A percentile compares a stretch with the other conserved stretches of the same genome.
phyloP scores from a whole-genome alignment of 2,329 filamentous ascomycete genomes.

The Scolecobasidium constrictum region DNA sequence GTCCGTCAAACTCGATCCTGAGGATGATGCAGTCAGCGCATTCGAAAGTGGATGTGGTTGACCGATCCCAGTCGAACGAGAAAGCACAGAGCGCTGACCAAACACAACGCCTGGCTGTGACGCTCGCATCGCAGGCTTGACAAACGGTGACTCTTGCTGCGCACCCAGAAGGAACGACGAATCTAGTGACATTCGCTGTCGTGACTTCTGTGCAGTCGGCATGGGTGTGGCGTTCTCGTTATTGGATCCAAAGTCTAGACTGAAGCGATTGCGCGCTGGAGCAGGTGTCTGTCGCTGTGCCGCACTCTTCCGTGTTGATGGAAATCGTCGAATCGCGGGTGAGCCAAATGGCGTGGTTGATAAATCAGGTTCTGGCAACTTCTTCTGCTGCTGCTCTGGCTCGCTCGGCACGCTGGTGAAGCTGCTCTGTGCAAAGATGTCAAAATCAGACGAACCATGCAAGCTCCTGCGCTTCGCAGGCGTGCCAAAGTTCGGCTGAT shows the following conservation, averaged over 20 bases:
- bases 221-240: slow-evolving; percentile 8
- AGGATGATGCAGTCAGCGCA: slow-evolving; percentile 78
- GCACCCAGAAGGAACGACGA: slow-evolving; percentile 56
- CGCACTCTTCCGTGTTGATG: slow-evolving; percentile 54
- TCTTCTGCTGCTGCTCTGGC: slow-evolving; percentile 17
- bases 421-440: slow-evolving; percentile 58
- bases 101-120: not conserved
- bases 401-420: slow-evolving; percentile 12
- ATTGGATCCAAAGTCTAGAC: slow-evolving; percentile 22
- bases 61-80: slow-evolving; percentile 18
- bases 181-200: slow-evolving; percentile 68
- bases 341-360: slow-evolving; percentile 25
- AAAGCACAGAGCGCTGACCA: slow-evolving; percentile 1
- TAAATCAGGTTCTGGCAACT: slow-evolving; percentile 19
- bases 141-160: slow-evolving; percentile 53
- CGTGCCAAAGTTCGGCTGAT: slow-evolving; percentile 66
- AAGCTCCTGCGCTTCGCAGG: slow-evolving; percentile 86
- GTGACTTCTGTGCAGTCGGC: slow-evolving; percentile 41
- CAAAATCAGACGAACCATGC: slow-evolving; percentile 66
- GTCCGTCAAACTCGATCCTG: slow-evolving; percentile 64
- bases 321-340: slow-evolving; percentile 19
- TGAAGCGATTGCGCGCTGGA: slow-evolving; percentile 25
- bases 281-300: slow-evolving; percentile 58
- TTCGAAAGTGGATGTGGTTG: slow-evolving; percentile 74
- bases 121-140: slow-evolving; percentile 1